phyloP scores from a whole-genome alignment of 352 stramenopile species.

The Phytophthora pinifolia region DNA sequence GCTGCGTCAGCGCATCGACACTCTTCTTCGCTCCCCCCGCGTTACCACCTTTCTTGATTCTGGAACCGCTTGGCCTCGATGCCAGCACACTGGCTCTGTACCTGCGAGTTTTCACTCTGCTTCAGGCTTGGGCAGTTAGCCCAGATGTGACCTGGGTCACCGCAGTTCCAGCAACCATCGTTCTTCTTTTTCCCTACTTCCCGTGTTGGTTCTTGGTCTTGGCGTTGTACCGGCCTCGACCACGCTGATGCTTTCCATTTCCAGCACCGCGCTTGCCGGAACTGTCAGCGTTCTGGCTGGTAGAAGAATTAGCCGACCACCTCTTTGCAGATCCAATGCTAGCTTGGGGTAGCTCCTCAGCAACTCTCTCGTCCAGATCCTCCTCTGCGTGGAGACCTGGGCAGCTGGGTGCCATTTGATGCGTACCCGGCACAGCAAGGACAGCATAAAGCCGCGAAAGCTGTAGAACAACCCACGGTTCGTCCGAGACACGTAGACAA shows the following conservation, averaged over 20 bases:
- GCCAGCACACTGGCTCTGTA: background rate
- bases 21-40: background rate
- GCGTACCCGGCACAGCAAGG: background rate
- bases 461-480: conserved; percentile 1
- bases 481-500: background rate
- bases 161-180: background rate
- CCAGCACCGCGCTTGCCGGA: background rate
- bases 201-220: background rate
- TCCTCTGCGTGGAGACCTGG: background rate
- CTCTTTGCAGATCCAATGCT: background rate
- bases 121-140: background rate
- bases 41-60: background rate
- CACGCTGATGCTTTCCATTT: background rate
- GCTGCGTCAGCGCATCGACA: background rate
- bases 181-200: background rate
- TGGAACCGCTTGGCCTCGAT: background rate
- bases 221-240: background rate
- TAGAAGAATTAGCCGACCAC: background rate
- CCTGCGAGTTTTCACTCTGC: background rate
- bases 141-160: background rate
- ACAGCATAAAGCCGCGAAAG: conserved; percentile 5
- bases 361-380: background rate
- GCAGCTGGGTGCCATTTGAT: background rate
- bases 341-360: background rate
- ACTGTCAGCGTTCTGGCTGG: background rate